Conservation (phyloP, 352 stramenopile species). For the Phytophthora aleatoria region DNA sequence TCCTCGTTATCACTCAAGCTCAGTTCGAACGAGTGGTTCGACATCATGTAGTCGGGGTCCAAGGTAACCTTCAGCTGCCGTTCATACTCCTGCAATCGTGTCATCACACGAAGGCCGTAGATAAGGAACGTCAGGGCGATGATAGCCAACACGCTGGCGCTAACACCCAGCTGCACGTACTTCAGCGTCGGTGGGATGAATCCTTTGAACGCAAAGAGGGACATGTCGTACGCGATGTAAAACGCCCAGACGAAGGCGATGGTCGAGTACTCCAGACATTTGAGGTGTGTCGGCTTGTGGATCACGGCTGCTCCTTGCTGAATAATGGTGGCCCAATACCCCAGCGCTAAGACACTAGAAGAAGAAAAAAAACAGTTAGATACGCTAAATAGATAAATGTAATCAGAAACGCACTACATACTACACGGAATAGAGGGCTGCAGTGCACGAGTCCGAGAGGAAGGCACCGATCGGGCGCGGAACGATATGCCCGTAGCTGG, state of each 20-base stretch:
- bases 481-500: conserved; percentile 53
- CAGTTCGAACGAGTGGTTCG: conserved; percentile 31
- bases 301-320: conserved; percentile 44
- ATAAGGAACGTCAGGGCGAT: conserved; percentile 36
- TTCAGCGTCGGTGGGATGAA: conserved; percentile 34
- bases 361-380: background rate
- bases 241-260: conserved; percentile 46
- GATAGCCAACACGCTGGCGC: conserved; percentile 23
- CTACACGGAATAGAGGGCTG: conserved; percentile 63
- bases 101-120: conserved; percentile 34
- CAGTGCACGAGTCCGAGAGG: conserved; percentile 63
- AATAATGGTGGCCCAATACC: conserved; percentile 66
- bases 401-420: conserved; percentile 26
- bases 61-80: conserved; percentile 22
- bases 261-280: conserved; percentile 32
- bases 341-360: conserved; percentile 51
- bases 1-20: conserved; percentile 30
- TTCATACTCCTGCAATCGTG: conserved; percentile 31
- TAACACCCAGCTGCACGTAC: conserved; percentile 35
- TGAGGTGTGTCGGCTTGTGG: conserved; percentile 33
- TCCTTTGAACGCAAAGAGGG: conserved; percentile 40
- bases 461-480: conserved; percentile 48
- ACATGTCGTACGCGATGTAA: conserved; percentile 38
- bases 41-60: conserved; percentile 23
- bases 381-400: background rate